These are phyloP conservation scores for Eucalyptus sideroxylon DNA, from an alignment of 345 rosid species.

Conservation along the genomic window DNA sequence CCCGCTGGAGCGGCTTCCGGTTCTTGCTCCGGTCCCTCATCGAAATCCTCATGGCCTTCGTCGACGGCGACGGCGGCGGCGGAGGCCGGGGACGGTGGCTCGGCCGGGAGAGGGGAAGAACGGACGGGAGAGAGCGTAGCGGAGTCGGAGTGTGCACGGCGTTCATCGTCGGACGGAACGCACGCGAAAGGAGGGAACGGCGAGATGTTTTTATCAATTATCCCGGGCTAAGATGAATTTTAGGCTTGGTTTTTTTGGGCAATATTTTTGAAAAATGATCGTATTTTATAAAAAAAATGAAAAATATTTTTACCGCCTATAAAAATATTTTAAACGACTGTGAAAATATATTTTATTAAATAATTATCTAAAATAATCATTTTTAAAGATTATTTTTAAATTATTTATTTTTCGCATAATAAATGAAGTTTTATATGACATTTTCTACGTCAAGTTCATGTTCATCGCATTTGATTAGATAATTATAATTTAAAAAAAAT, in stretches of 20 bases:
- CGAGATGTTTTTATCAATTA: background rate
- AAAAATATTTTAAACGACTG: too few relatives aligned
- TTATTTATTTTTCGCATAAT: accelerated
- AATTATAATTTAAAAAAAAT: too few relatives aligned
- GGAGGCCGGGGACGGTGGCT: background rate
- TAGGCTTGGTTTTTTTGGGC: too few relatives aligned
- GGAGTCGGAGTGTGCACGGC: background rate
- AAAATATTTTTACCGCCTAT: accelerated
- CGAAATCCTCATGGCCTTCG: background rate
- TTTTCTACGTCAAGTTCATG: too few relatives aligned
- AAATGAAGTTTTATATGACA: accelerated
- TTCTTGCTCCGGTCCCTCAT: conserved; percentile 70
- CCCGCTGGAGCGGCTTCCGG: conserved; percentile 63
- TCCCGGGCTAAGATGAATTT: background rate
- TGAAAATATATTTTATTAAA: too few relatives aligned
- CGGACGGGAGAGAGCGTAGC: background rate
- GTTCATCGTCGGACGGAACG: background rate
- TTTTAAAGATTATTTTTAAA: accelerated
- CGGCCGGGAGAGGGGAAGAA: background rate
- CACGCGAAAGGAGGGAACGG: background rate
- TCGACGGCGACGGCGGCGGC: background rate
- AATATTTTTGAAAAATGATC: accelerated
- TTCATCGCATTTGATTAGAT: accelerated
- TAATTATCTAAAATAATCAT: accelerated
- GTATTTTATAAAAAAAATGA: too few relatives aligned